Percentiles rank a stretch among this genome's conserved stretches.
Evolutionary conservation across 108 stramenopile genomes (phyloP).

Genomic region (Epithemia pelagica): DNA sequence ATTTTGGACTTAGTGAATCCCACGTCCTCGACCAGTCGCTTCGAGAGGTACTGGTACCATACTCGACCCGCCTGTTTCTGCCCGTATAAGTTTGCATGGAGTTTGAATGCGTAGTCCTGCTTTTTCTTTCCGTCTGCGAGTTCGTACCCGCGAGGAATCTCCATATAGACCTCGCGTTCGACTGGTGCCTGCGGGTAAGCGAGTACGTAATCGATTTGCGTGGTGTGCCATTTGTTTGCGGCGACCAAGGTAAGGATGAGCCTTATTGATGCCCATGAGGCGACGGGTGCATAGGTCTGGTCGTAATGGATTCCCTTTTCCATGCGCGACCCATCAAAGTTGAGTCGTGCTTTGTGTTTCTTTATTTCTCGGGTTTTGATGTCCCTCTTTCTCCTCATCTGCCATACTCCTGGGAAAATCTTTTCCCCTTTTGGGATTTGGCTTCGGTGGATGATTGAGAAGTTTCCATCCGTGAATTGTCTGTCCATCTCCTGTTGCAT

Average conservation of each 20-base stretch:
- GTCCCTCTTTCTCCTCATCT: slow-evolving; percentile 33
- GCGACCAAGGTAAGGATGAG: slow-evolving; percentile 20
- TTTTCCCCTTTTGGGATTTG: slow-evolving; percentile 22
- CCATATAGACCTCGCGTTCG: slow-evolving; percentile 25
- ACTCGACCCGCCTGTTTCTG: slow-evolving; percentile 30
- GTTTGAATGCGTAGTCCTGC: slow-evolving; percentile 15
- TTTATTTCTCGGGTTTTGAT: slow-evolving; percentile 28
- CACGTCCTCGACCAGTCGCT: slow-evolving; percentile 3
- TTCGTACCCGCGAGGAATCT: slow-evolving; percentile 25
- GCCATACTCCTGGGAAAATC: slow-evolving; percentile 39
- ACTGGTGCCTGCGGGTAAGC: slow-evolving; percentile 30
- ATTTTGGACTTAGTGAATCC: slow-evolving; percentile 25
- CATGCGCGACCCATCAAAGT: slow-evolving; percentile 22
- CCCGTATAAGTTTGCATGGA: slow-evolving; percentile 30
- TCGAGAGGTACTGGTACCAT: slow-evolving; percentile 29
- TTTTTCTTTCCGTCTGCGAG: slow-evolving; percentile 8
- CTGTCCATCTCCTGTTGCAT: slow-evolving; percentile 16
- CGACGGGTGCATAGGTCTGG: slow-evolving; percentile 46
- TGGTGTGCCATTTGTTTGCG: slow-evolving; percentile 22
- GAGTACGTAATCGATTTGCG: slow-evolving; percentile 39
- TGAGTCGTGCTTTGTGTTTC: slow-evolving; percentile 26
- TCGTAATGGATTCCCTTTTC: slow-evolving; percentile 19
- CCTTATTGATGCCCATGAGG: slow-evolving; percentile 27
- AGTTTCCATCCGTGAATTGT: slow-evolving; percentile 11
- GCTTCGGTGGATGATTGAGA: slow-evolving; percentile 5